Conservation (phyloP, 495 filamentous ascomycete species). For the Glonium stellatum region DNA sequence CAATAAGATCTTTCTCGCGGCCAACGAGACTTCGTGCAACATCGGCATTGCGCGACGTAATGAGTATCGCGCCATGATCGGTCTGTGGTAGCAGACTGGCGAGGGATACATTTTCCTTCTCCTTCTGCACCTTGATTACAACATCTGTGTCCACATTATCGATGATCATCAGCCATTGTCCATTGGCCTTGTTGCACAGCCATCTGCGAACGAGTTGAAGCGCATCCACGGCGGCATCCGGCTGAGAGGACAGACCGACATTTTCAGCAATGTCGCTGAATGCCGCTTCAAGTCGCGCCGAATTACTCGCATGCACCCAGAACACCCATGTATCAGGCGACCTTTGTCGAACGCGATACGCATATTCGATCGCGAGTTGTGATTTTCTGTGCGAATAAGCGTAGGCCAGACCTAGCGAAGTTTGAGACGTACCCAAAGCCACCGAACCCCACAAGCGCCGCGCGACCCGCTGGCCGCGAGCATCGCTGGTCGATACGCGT, state of each 20-base stretch:
- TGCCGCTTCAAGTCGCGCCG: conserved; percentile 27
- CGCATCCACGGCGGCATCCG: conserved; percentile 3
- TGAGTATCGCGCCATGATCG: conserved; percentile 12
- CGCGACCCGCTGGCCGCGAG: conserved; percentile 22
- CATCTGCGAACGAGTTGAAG: conserved; percentile 12
- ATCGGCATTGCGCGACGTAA: conserved; percentile 18
- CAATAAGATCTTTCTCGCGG: conserved; percentile 12
- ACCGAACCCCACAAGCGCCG: conserved; percentile 34
- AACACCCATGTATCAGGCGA: conserved; percentile 26
- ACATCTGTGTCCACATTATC: conserved; percentile 19
- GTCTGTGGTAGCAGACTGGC: conserved; percentile 12
- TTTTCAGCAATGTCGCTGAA: conserved; percentile 27
- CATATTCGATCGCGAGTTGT: conserved; percentile 48
- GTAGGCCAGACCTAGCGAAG: background rate
- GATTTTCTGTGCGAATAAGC: conserved; percentile 40
- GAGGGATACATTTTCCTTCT: conserved; percentile 9
- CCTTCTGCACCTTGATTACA: conserved; percentile 6
- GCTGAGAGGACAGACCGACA: conserved; percentile 9
- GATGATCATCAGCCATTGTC: conserved; percentile 15
- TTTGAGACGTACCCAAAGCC: conserved; percentile 41
- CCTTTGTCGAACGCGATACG: conserved; percentile 35
- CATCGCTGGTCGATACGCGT: conserved; percentile 31
- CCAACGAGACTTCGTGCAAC: conserved; percentile 16
- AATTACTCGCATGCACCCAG: conserved; percentile 31
- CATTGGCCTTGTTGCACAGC: conserved; percentile 19